Percentiles rank a stretch among this genome's conserved stretches.
phyloP scores from a whole-genome alignment of 2,329 filamentous ascomycete species.

The Fusarium paranaense region DNA sequence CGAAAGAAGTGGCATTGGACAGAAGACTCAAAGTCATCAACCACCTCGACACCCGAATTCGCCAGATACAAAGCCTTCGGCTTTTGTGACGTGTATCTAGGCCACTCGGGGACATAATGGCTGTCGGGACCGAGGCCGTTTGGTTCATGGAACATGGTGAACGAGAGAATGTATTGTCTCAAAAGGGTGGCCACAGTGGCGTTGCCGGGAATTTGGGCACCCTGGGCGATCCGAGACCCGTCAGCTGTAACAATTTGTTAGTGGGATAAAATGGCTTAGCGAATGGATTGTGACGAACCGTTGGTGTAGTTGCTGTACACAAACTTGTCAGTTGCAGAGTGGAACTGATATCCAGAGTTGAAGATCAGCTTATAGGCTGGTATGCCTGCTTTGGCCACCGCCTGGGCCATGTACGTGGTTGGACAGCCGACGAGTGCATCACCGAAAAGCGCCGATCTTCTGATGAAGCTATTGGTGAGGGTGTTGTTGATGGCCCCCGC shows the following conservation, averaged over 20 bases:
- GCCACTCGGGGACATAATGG: background rate
- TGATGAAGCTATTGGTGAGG: background rate
- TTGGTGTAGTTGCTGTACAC: constrained; percentile 1
- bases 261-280: background rate
- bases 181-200: background rate
- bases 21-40: background rate
- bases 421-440: constrained; percentile 5
- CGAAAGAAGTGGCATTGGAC: background rate
- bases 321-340: constrained; percentile 4
- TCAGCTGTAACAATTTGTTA: background rate
- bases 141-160: constrained; percentile 4
- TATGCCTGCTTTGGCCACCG: background rate
- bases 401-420: background rate
- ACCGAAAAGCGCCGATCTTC: constrained; percentile 5
- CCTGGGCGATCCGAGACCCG: background rate
- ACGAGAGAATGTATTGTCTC: constrained; percentile 7
- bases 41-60: background rate
- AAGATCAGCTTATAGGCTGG: constrained; percentile 9
- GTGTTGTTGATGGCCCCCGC: background rate
- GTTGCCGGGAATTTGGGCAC: constrained; percentile 1
- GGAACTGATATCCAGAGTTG: constrained; percentile 12
- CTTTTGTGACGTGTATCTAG: background rate
- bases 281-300: background rate
- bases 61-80: background rate
- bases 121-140: background rate